Evolutionary conservation across 805 yeast species (phyloP).

Genomic region (Wickerhamomyces kurtzmanii): DNA sequence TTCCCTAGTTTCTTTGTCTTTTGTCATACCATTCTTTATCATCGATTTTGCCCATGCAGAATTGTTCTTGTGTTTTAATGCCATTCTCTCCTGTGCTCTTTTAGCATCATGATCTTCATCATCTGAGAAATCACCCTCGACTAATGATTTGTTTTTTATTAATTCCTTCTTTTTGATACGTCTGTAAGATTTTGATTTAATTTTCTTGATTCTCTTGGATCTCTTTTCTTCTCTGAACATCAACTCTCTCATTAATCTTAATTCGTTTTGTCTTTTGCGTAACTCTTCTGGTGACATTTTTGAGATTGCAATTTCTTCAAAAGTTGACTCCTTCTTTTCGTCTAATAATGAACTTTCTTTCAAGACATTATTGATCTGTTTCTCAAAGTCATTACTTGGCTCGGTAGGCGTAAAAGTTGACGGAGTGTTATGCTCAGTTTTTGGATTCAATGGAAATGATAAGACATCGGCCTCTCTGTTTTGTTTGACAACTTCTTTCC

Average conservation of each 20-base stretch:
- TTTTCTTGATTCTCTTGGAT: conserved; percentile 87
- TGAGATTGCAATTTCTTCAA: conserved; percentile 80
- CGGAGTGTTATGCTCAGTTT: conserved; percentile 33
- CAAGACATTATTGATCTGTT: conserved; percentile 50
- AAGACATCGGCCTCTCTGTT: conserved; percentile 82
- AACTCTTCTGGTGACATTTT: conserved; percentile 75
- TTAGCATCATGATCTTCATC: conserved; percentile 59
- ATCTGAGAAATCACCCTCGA: conserved; percentile 46
- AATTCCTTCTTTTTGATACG: conserved; percentile 81
- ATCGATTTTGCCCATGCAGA: conserved; percentile 86
- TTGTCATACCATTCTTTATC: conserved; percentile 83
- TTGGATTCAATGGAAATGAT: conserved; percentile 58
- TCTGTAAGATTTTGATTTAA: conserved; percentile 85
- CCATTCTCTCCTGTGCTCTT: conserved; percentile 90
- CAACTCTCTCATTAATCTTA: conserved; percentile 87
- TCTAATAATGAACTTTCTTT: conserved; percentile 58
- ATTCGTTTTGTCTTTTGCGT: conserved; percentile 65
- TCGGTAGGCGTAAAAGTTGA: conserved; percentile 43
- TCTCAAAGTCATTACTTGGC: conserved; percentile 48
- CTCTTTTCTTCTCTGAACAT: conserved; percentile 93
- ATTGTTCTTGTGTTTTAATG: conserved; percentile 79
- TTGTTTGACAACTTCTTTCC: conserved; percentile 76
- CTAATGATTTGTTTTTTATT: conserved; percentile 55
- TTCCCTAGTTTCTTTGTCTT: conserved; percentile 73
- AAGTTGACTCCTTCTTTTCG: conserved; percentile 69